A percentile compares a stretch with the other conserved stretches of the same genome.
phyloP scores from a whole-genome alignment of 768 basidiomycete genomes.

The Lactifluus pinguis region DNA sequence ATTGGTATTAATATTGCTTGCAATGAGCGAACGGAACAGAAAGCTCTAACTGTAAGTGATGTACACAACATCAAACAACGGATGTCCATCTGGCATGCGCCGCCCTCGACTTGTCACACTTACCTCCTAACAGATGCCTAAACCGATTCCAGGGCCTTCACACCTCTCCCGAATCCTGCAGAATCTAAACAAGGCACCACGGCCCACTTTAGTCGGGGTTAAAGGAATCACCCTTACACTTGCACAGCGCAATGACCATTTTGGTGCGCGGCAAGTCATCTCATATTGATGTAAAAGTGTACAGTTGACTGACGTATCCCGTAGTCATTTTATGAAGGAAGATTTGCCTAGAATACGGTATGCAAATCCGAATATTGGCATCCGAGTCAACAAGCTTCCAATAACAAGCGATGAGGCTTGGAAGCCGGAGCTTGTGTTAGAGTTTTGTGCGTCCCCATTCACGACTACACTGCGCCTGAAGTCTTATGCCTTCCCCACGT shows the following conservation, averaged over 20 bases:
- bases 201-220: conserved; percentile 39
- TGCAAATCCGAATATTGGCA: conserved; percentile 58
- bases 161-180: conserved; percentile 46
- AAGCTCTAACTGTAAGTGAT: neutral
- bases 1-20: neutral
- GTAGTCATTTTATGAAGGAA: conserved; percentile 71
- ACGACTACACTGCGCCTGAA: neutral
- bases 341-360: conserved; percentile 71
- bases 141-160: conserved; percentile 37
- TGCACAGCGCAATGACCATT: conserved; percentile 60
- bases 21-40: neutral
- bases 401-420: conserved; percentile 48
- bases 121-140: conserved; percentile 1
- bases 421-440: conserved; percentile 52
- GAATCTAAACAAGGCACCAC: conserved; percentile 42
- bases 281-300: neutral
- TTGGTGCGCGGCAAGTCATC: conserved; percentile 54
- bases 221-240: conserved; percentile 46
- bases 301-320: neutral
- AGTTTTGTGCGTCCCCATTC: conserved; percentile 46
- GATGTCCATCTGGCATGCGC: neutral
- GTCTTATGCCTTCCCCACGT: neutral
- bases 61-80: neutral
- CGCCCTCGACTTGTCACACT: neutral
- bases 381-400: conserved; percentile 45